These are phyloP conservation scores for Trichophyton benhamiae DNA, from an alignment of 2,329 filamentous ascomycete species.

Conservation along the genomic window DNA sequence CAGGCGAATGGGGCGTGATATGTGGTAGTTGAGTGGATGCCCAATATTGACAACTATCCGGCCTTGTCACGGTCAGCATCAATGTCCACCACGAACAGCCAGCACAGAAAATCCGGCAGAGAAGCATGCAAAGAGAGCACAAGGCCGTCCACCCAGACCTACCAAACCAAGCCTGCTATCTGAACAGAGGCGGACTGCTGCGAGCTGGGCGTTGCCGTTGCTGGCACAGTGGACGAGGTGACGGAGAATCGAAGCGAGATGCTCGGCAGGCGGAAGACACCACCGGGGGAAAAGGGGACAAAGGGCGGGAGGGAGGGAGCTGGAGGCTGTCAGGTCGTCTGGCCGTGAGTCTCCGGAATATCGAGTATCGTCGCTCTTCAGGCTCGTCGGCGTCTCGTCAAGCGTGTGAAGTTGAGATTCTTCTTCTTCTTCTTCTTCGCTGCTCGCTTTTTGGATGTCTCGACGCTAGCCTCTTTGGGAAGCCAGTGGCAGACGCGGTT, in stretches of 20 bases:
- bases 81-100: too few species aligned
- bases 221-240: too few species aligned
- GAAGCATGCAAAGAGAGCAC: too few species aligned
- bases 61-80: neutral
- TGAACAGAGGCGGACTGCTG: too few species aligned
- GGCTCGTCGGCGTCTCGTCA: neutral
- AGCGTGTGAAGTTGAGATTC: neutral
- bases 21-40: slow-evolving; percentile 6
- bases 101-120: too few species aligned
- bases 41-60: neutral
- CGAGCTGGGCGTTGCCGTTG: too few species aligned
- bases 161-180: too few species aligned
- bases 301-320: neutral
- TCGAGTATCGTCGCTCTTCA: neutral
- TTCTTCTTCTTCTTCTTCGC: neutral
- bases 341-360: neutral
- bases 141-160: too few species aligned
- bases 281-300: slow-evolving; percentile 7
- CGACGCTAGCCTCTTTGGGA: slow-evolving; percentile 13
- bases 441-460: neutral
- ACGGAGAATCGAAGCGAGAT: neutral
- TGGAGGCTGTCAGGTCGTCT: neutral
- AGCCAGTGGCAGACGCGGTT: neutral
- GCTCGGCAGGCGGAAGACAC: neutral
- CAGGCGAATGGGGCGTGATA: neutral